Percentiles rank a stretch among this genome's conserved stretches.
Evolutionary conservation across 2,329 filamentous ascomycete genomes (phyloP).

Genomic region (Ilyonectria robusta): DNA sequence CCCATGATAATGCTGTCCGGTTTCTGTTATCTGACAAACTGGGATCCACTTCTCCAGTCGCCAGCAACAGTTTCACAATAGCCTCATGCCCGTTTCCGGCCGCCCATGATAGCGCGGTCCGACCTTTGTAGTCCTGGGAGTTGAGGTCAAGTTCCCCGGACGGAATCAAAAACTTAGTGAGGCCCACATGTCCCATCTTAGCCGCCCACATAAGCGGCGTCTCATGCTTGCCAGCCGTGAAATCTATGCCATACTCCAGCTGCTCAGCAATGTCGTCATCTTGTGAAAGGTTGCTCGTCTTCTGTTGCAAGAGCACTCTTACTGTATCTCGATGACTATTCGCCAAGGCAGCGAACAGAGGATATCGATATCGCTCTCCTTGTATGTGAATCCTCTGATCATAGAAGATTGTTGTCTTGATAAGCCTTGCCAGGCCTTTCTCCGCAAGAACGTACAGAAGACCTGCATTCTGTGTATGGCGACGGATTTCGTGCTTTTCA

Average conservation of each 20-base stretch:
- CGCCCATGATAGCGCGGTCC: not conserved
- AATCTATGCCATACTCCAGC: not conserved
- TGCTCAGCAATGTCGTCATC: not conserved
- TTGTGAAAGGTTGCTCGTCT: not conserved
- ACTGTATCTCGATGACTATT: conserved; percentile 9
- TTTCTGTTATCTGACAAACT: not conserved
- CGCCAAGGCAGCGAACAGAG: conserved; percentile 22
- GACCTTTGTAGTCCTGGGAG: not conserved
- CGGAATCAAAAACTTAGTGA: no score
- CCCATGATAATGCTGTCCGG: not conserved
- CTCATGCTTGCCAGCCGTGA: not conserved
- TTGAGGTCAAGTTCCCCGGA: not conserved
- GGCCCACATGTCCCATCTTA: not conserved
- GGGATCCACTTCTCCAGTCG: not conserved
- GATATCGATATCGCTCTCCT: conserved; percentile 21
- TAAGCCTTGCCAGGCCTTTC: not conserved
- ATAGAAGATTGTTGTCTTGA: not conserved
- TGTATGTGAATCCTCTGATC: conserved; percentile 1
- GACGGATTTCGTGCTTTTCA: not conserved
- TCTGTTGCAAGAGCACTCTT: conserved; percentile 6
- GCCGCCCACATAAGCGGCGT: conserved; percentile 1
- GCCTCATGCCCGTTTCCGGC: not conserved
- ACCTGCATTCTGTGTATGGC: not conserved
- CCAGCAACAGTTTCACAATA: not conserved
- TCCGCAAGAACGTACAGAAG: conserved; percentile 32